A percentile compares a stretch with the other conserved stretches of the same genome.
Evolutionary conservation across 192 early-diverging fungal genomes (phyloP).

Genomic region (Coemansia sp.): DNA sequence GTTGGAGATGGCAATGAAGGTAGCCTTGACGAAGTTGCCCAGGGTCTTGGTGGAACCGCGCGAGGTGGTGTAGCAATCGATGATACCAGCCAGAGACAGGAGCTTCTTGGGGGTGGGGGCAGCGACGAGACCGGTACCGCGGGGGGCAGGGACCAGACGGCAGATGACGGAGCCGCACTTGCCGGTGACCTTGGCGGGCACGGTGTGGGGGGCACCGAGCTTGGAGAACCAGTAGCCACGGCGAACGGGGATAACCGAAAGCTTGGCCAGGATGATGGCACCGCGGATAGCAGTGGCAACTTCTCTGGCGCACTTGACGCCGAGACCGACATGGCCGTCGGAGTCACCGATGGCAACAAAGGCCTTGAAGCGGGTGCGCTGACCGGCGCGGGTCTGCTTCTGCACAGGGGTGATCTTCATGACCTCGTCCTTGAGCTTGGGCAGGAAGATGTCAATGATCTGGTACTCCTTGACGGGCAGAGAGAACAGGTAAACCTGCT

Average conservation of each 20-base stretch:
- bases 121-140: slow-evolving; percentile 98
- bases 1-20: slow-evolving; percentile 93
- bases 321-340: slow-evolving; percentile 97
- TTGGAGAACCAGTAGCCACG: slow-evolving; percentile 98
- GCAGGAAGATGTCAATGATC: slow-evolving; percentile 94
- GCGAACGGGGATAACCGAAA: slow-evolving; percentile 95
- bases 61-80: slow-evolving; percentile 96
- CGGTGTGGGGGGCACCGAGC: slow-evolving; percentile 96
- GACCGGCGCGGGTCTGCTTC: slow-evolving; percentile 99
- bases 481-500: slow-evolving; percentile 97
- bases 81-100: slow-evolving; percentile 93
- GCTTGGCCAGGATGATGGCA: slow-evolving; percentile 98
- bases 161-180: slow-evolving; percentile 91
- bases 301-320: slow-evolving; percentile 99
- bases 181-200: slow-evolving; percentile 95
- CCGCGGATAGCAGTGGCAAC: slow-evolving; percentile 98
- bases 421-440: slow-evolving; percentile 97
- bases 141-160: slow-evolving; percentile 96
- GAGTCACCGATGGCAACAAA: slow-evolving; percentile 98
- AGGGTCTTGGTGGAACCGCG: slow-evolving; percentile 96
- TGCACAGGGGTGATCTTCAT: slow-evolving; percentile 99
- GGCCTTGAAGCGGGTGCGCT: slow-evolving; percentile 99
- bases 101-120: slow-evolving; percentile 98
- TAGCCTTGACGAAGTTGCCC: slow-evolving; percentile 99
- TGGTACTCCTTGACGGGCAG: slow-evolving; percentile 99